phyloP scores from a whole-genome alignment of 2,329 filamentous ascomycete species.

The Cladobotryum protrusum region DNA sequence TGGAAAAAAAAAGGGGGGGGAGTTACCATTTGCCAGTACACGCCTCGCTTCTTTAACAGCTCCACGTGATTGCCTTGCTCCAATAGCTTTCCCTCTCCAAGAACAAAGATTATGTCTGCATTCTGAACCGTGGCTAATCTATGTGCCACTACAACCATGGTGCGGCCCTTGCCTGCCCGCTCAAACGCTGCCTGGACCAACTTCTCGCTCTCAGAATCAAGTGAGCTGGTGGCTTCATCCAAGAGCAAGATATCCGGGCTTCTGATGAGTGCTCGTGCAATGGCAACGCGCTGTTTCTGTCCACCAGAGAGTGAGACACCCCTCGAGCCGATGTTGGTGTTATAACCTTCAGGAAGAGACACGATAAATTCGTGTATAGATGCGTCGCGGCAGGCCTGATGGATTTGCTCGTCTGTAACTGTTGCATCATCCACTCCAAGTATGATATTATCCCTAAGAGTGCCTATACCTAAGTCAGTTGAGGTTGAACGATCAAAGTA shows the following conservation, averaged over 20 bases:
- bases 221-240: conserved; percentile 10
- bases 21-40: conserved; percentile 55
- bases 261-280: conserved; percentile 11
- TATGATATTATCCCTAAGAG: conserved; percentile 83
- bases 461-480: conserved; percentile 54
- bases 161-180: conserved; percentile 21
- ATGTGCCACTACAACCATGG: conserved; percentile 15
- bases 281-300: conserved; percentile 12
- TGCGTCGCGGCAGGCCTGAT: conserved; percentile 77
- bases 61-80: conserved; percentile 49
- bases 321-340: conserved; percentile 10
- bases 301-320: conserved; percentile 36
- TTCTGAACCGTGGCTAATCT: conserved; percentile 88
- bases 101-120: conserved; percentile 93
- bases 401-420: conserved; percentile 65
- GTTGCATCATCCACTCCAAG: conserved; percentile 64
- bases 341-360: conserved; percentile 52
- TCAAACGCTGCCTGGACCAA: conserved; percentile 10
- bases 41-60: conserved; percentile 43
- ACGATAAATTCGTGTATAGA: conserved; percentile 92
- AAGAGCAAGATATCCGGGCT: conserved; percentile 10
- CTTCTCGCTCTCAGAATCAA: conserved; percentile 9
- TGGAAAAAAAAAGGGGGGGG: background rate
- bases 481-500: too few relatives aligned
- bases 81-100: conserved; percentile 68